Conservation (phyloP, 2,329 filamentous ascomycete species). For the Dothidotthia symphoricarpi region DNA sequence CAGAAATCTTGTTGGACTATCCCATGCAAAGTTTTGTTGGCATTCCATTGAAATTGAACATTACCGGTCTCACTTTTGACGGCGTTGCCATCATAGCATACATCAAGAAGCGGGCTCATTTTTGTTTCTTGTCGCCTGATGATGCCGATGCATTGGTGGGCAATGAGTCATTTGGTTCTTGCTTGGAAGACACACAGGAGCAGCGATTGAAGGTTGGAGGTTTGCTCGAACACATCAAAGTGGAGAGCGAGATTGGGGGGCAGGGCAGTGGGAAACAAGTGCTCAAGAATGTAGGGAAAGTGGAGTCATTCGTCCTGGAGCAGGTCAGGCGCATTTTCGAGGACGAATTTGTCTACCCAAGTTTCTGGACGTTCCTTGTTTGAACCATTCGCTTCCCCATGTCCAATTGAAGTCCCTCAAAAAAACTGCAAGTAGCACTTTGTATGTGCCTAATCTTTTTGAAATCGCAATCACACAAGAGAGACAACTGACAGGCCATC, state of each 20-base stretch:
- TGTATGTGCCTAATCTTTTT: not conserved
- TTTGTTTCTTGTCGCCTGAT: conserved; percentile 91
- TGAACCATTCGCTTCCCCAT: conserved; percentile 40
- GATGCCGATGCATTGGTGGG: conserved; percentile 72
- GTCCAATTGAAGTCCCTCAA: not conserved
- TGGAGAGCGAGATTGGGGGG: conserved; percentile 96
- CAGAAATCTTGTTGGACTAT: conserved; percentile 94
- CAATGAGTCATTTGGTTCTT: conserved; percentile 36
- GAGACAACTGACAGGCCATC: not conserved
- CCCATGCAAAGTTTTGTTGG: conserved; percentile 98
- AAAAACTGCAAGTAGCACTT: not conserved
- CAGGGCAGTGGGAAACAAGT: conserved; percentile 90
- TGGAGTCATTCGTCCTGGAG: conserved; percentile 94
- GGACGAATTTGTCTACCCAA: conserved; percentile 97
- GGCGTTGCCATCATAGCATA: conserved; percentile 90
- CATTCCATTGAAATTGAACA: conserved; percentile 89
- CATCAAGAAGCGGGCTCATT: conserved; percentile 84
- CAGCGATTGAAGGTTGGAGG: conserved; percentile 61
- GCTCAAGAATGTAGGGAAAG: conserved; percentile 97
- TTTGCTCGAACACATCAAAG: conserved; percentile 84
- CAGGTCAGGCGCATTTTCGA: conserved; percentile 97
- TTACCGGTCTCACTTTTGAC: conserved; percentile 92
- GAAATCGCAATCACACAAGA: not conserved
- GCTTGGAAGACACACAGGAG: conserved; percentile 15
- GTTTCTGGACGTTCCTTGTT: conserved; percentile 96